Evolutionary conservation across 1,284 basidiomycete genomes (phyloP), one percentile per base, ranked within the genome.

Genomic region (Takashimella koratensis): DNA sequence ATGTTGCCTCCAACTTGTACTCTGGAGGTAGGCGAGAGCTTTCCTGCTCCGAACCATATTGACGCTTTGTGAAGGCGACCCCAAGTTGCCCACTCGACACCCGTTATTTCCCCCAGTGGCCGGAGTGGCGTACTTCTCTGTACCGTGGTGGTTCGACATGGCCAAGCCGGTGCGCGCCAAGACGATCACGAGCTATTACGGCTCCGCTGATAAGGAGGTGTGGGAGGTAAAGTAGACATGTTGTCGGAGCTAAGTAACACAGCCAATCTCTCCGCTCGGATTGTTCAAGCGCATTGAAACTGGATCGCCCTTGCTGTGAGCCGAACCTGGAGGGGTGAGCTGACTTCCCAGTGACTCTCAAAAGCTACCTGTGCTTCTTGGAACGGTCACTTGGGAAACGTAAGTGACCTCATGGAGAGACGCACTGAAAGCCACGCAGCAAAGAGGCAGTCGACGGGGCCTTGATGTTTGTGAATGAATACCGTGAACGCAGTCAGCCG

Each of bases 371-470:
- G 46, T 44, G 4, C 30, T 56, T 19, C 22, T 58, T 8, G 41
- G 48, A 3, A 26, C 53, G 4, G 57, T 53, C n/a, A 45, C 55
- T 24, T 44, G 49, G 13, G 57, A 58, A 36, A 51, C 57, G 54
- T 46, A 25, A 26, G 45, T 46, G 10, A n/a, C n/a, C 20, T 11
- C 20, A 20, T 44, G n/a, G n/a, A 44, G 11, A 10, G 20, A 44
- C 20, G 19, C 20, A 20, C n/a, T n/a, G n/a, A n/a, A n/a, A n/a
- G n/a, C n/a, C n/a, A n/a, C 10, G 1, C 22, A 52, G 50, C 3
- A 45, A 60, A 40, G 58, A 60, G 52, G 56, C 56, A n/a, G 51
- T 50, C 5, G 58, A 60, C 44, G 58, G 55, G 10, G 54, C 53
- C 22, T 19, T 53, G 40, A 54, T 57, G 49, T 60, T 58, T 30